These are phyloP conservation scores for Tetrahymena thermophila DNA, from an alignment of 73 alveolate genomes.

Conservation along the genomic window DNA sequence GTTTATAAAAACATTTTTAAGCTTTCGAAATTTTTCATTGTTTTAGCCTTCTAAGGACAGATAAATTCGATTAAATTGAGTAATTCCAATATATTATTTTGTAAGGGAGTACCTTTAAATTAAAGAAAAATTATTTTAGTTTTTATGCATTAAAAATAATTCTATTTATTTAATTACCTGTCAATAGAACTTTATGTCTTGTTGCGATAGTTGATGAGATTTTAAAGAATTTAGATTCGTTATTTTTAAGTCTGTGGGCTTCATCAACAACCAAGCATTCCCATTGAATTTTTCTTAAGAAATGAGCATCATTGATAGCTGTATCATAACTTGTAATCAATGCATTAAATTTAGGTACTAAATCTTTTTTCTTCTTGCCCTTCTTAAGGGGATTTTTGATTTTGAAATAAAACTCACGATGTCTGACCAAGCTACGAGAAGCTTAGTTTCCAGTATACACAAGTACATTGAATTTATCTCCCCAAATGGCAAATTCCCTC, in stretches of 20 bases:
- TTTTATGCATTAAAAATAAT: not conserved
- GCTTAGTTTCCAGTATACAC: constrained; percentile 68
- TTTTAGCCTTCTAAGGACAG: constrained; percentile 68
- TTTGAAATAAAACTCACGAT: constrained; percentile 28
- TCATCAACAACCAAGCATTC: constrained; percentile 87
- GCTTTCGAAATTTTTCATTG: constrained; percentile 28
- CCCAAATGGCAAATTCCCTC: constrained; percentile 83
- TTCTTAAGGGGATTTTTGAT: not conserved
- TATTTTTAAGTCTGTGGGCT: constrained; percentile 91
- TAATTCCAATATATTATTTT: constrained; percentile 86
- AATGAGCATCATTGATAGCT: constrained; percentile 63
- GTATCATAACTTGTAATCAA: constrained; percentile 81
- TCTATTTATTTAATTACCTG: constrained; percentile 49
- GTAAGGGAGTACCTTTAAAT: constrained; percentile 69
- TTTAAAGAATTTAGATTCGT: constrained; percentile 65
- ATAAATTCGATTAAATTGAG: constrained; percentile 73
- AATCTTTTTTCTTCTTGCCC: not conserved
- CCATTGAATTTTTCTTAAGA: constrained; percentile 66
- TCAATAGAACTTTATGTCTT: constrained; percentile 70
- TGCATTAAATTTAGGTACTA: constrained; percentile 70
- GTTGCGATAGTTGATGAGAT: constrained; percentile 60
- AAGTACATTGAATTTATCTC: constrained; percentile 69
- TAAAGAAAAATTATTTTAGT: not conserved
- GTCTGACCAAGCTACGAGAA: constrained; percentile 51
- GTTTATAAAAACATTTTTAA: constrained; percentile 20